phyloP scores from a whole-genome alignment of 2,329 filamentous ascomycete genomes.

The Neurospora sp. region DNA sequence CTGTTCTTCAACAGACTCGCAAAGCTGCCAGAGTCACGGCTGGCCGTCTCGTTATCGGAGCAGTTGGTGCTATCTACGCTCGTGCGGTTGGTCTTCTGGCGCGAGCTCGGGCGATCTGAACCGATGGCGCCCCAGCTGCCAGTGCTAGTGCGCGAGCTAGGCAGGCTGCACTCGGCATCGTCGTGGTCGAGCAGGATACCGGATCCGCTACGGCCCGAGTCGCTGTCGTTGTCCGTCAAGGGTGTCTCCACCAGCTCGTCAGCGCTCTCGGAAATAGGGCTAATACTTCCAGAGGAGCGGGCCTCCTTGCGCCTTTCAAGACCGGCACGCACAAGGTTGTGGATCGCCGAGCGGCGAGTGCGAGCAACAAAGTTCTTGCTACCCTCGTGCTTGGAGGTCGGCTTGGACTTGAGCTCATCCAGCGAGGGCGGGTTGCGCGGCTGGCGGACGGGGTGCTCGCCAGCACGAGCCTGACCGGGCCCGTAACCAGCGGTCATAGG shows the following conservation, averaged over 20 bases:
- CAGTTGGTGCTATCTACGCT: slow-evolving; percentile 58
- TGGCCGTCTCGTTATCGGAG: slow-evolving; percentile 30
- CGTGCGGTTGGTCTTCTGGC: slow-evolving; percentile 50
- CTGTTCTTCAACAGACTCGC: slow-evolving; percentile 56
- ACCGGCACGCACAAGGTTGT: slow-evolving; percentile 84
- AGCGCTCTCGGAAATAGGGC: slow-evolving; percentile 74
- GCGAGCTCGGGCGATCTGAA: slow-evolving; percentile 68
- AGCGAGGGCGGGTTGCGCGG: slow-evolving; percentile 84
- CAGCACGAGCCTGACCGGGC: slow-evolving; percentile 83
- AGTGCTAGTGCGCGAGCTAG: slow-evolving; percentile 68
- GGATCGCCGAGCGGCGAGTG: slow-evolving; percentile 81
- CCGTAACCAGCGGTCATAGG: slow-evolving; percentile 74
- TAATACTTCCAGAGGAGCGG: slow-evolving; percentile 67
- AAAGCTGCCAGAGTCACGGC: slow-evolving; percentile 49
- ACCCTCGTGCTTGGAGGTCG: slow-evolving; percentile 85
- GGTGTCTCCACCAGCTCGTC: slow-evolving; percentile 55
- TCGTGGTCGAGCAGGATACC: slow-evolving; percentile 65
- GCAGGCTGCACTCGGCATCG: slow-evolving; percentile 53
- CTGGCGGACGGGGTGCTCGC: slow-evolving; percentile 88
- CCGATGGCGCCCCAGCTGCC: slow-evolving; percentile 71
- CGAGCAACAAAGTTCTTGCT: slow-evolving; percentile 96
- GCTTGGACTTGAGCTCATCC: slow-evolving; percentile 82
- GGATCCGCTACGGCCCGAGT: slow-evolving; percentile 61
- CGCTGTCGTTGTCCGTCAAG: slow-evolving; percentile 63
- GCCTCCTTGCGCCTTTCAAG: slow-evolving; percentile 75